phyloP scores from a whole-genome alignment of 495 filamentous ascomycete genomes.

The Pseudevernia furfuracea region DNA sequence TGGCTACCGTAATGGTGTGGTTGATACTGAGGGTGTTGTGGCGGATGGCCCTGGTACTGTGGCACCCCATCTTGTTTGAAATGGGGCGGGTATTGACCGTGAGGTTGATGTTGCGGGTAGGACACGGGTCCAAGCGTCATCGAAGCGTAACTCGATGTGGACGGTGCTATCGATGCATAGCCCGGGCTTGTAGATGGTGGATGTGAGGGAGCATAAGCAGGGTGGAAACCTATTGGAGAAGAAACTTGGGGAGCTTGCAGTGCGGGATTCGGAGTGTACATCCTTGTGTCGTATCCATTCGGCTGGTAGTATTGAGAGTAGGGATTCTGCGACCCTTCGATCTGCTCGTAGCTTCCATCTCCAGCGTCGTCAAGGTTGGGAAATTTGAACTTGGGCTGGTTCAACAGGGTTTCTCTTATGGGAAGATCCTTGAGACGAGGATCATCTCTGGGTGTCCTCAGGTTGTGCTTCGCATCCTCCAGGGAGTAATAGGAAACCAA shows the following conservation, averaged over 20 bases:
- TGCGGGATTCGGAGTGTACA: conserved; percentile 11
- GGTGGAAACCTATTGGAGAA: conserved; percentile 11
- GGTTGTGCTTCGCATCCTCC: conserved; percentile 55
- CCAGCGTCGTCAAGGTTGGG: conserved; percentile 53
- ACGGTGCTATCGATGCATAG: conserved; percentile 17
- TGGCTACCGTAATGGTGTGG: conserved; percentile 12
- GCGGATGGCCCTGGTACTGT: conserved; percentile 14
- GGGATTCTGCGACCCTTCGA: conserved; percentile 36
- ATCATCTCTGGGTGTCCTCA: conserved; percentile 57
- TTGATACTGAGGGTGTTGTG: conserved; percentile 15
- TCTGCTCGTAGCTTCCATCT: conserved; percentile 33
- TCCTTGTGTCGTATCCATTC: conserved; percentile 16
- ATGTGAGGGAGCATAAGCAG: conserved; percentile 20
- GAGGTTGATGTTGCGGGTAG: conserved; percentile 13
- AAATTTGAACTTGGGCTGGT: conserved; percentile 62
- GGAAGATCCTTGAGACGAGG: conserved; percentile 46
- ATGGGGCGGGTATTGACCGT: conserved; percentile 13
- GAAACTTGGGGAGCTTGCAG: conserved; percentile 10
- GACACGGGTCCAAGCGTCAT: conserved; percentile 11
- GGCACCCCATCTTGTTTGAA: conserved; percentile 11
- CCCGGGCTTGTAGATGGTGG: conserved; percentile 16
- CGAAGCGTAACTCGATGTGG: conserved; percentile 13
- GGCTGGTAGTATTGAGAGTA: conserved; percentile 25
- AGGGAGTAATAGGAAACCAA: conserved; percentile 84
- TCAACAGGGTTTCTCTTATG: conserved; percentile 51